Evolutionary conservation across 2,329 filamentous ascomycete genomes (phyloP).

Genomic region (Fusarium sp.): DNA sequence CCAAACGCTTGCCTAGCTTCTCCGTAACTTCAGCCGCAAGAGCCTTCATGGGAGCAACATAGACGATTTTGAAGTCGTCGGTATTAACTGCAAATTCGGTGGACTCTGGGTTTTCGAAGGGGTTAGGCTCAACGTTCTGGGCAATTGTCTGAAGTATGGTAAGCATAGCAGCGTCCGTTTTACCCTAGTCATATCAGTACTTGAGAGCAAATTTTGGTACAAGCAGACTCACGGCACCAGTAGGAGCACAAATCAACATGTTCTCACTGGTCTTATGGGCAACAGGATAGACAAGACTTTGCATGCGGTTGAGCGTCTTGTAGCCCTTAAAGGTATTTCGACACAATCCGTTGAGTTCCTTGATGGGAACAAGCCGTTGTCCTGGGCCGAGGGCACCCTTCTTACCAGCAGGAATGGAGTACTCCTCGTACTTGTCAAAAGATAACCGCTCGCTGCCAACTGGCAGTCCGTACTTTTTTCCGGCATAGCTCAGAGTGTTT

Average conservation of each 20-base stretch:
- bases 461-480: conserved; percentile 86
- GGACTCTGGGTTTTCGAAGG: conserved; percentile 77
- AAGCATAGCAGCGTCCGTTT: conserved; percentile 98
- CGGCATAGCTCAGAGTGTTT: conserved; percentile 83
- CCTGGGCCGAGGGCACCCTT: conserved; percentile 79
- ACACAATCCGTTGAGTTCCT: conserved; percentile 89
- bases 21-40: conserved; percentile 95
- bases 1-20: conserved; percentile 89
- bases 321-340: conserved; percentile 94
- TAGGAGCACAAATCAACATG: conserved; percentile 98
- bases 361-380: conserved; percentile 81
- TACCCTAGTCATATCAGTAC: conserved; percentile 68
- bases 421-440: conserved; percentile 86
- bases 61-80: conserved; percentile 97
- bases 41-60: conserved; percentile 99
- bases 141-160: conserved; percentile 92
- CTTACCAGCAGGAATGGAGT: conserved; percentile 83
- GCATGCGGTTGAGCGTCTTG: conserved; percentile 95
- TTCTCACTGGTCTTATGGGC: conserved; percentile 97
- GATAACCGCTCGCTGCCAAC: conserved; percentile 78
- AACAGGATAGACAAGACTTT: conserved; percentile 94
- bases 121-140: conserved; percentile 85
- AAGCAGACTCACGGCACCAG: conserved; percentile 78
- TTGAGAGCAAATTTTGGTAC: not conserved
- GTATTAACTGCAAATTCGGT: conserved; percentile 84